phyloP scores from a whole-genome alignment of 2,329 filamentous ascomycete genomes.

The Nothomitra cinnamomea region DNA sequence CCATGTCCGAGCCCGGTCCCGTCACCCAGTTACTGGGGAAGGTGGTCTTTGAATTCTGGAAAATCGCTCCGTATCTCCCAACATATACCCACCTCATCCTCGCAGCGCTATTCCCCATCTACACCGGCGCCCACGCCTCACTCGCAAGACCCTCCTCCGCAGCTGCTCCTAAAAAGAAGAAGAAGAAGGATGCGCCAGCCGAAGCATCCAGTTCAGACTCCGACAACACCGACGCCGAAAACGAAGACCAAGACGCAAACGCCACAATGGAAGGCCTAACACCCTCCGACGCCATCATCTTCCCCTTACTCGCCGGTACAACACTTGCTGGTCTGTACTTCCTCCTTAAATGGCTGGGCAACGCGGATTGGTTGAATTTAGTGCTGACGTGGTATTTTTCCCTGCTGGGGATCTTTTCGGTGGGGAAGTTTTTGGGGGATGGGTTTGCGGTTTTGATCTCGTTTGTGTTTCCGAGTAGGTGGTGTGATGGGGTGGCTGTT shows the following conservation, averaged over 20 bases:
- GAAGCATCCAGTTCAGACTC: constrained; percentile 29
- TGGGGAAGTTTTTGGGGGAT: constrained; percentile 60
- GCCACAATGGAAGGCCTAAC: constrained; percentile 51
- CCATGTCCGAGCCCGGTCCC: constrained; percentile 10
- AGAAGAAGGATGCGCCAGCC: constrained; percentile 20
- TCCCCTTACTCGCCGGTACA: constrained; percentile 60
- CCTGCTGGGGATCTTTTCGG: constrained; percentile 57
- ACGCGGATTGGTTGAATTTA: constrained; percentile 66
- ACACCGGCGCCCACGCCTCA: constrained; percentile 69
- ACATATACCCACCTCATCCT: constrained; percentile 44
- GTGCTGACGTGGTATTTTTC: constrained; percentile 74
- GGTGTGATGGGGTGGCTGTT: constrained; percentile 32
- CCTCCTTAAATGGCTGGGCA: constrained; percentile 74
- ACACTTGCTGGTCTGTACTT: constrained; percentile 67
- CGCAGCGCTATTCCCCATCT: constrained; percentile 68
- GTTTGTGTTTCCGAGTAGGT: constrained; percentile 58
- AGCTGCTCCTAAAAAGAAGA: constrained; percentile 37
- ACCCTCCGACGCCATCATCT: constrained; percentile 65
- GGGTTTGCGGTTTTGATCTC: constrained; percentile 43
- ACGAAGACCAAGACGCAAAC: constrained; percentile 34
- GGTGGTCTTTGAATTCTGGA: constrained; percentile 27
- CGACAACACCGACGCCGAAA: constrained; percentile 32
- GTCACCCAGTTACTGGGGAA: constrained; percentile 21
- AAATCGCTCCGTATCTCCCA: constrained; percentile 29
- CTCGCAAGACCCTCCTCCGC: constrained; percentile 72